Base-by-base conservation (phyloP, 257 asterid species). In the Lycium barbarum region DNA sequence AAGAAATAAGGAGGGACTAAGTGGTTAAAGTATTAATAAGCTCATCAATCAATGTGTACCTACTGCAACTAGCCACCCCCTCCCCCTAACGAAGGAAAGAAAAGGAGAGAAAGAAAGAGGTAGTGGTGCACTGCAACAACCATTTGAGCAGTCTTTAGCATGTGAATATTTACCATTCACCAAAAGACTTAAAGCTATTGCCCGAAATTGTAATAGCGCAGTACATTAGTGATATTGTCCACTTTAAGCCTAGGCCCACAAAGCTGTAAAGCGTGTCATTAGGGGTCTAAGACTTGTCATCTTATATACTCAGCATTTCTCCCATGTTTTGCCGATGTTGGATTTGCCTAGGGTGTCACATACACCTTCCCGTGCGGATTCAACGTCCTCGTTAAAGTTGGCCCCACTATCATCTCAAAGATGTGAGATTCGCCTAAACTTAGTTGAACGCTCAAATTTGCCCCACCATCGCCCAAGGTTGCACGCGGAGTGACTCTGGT, bases 81-180 rank as follows among this genome's bases (percentile, higher is more conserved):
- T 43, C 57, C 79, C 54, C 79, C 15, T 43, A n/a, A 43, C 4
- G 55, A 53, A 71, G 18, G 79, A 71, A 62, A 71, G 35, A 18
- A 12, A 71, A 71, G 36, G 17, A 71, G 18, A 71, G 55, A 71
- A 71, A 71, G 79, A 71, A 43, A 71, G 36, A 43, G 57, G 79
- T 70, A 70, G 55, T 70, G 45, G 45, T 67, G 79, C 79, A 70
- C 79, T 40, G 13, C 15, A 70, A 70, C 54, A 71, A 71, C 55
- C 79, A 40, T 71, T 11, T 71, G 22, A 66, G 73, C 17, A 8
- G 15, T 71, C 79, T 18, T 71, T 71, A 71, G 57, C 54, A 71
- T 9, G 9, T 40, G 14, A n/a, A 15, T 40, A 43, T 71, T 38
- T 51, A 38, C 2, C 40, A 71, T 40, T 12, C 26, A 71, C 55